Percentiles rank a stretch among this genome's conserved stretches.
Evolutionary conservation across 108 stramenopile genomes (phyloP).

Genomic region (Nitzschia inconspicua): DNA sequence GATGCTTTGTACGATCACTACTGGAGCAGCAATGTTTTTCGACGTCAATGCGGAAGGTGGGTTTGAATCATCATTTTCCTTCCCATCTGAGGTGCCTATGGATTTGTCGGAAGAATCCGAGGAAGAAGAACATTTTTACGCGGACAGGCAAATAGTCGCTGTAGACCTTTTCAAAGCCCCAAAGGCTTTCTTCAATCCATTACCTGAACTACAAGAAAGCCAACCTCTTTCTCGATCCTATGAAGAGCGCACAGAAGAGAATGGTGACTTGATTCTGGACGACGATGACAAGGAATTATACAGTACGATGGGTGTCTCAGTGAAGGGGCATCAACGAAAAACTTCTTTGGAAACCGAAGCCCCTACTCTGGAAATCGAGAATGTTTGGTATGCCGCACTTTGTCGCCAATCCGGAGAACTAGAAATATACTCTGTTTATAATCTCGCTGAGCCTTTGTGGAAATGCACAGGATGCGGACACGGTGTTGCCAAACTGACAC

Average conservation of each 20-base stretch:
- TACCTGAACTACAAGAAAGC: neutral
- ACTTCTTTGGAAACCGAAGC: no score
- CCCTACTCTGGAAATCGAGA: neutral
- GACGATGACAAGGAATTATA: constrained; percentile 48
- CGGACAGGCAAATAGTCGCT: constrained; percentile 48
- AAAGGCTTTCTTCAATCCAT: constrained; percentile 13
- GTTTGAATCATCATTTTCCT: constrained; percentile 8
- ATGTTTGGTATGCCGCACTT: constrained; percentile 42
- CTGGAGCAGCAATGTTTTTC: constrained; percentile 46
- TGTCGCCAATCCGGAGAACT: constrained; percentile 68
- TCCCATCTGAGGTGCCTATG: constrained; percentile 30
- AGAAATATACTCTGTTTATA: constrained; percentile 50
- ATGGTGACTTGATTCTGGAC: constrained; percentile 19
- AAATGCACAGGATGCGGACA: constrained; percentile 47
- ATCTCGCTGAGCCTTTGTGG: constrained; percentile 48
- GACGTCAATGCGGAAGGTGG: constrained; percentile 12
- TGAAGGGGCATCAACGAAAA: no score
- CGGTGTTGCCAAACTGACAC: constrained; percentile 40
- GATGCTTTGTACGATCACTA: constrained; percentile 57
- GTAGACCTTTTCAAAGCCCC: constrained; percentile 48
- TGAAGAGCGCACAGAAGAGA: neutral
- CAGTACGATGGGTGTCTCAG: no score
- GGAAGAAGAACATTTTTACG: constrained; percentile 44
- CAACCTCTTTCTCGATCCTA: neutral
- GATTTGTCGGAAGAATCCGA: constrained; percentile 33